Evolutionary conservation across 305 asterid species (phyloP).

Genomic region (Fraxinus velutina): DNA sequence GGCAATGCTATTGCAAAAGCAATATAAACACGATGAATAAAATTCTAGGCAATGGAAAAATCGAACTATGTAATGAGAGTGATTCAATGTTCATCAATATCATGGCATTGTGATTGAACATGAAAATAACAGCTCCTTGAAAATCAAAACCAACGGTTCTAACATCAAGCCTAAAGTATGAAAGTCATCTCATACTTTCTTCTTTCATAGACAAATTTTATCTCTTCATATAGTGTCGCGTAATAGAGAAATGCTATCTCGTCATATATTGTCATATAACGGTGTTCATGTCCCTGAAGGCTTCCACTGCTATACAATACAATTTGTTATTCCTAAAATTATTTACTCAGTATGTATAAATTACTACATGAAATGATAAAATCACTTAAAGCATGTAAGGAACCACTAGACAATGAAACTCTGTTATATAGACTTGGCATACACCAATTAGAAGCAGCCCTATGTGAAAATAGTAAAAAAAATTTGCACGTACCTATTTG

Average conservation of each 20-base stretch:
- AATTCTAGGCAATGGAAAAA: background rate
- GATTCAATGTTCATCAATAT: background rate
- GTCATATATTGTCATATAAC: background rate
- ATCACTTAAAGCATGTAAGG: background rate
- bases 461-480: background rate
- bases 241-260: background rate
- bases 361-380: background rate
- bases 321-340: background rate
- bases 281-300: background rate
- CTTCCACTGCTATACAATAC: background rate
- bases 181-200: background rate
- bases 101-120: background rate
- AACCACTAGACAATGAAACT: background rate
- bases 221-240: background rate
- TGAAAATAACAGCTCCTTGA: background rate
- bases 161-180: background rate
- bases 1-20: conserved; percentile 58
- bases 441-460: conserved; percentile 13
- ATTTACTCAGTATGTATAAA: background rate
- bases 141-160: background rate
- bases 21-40: conserved; percentile 15
- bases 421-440: background rate
- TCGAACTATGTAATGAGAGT: background rate
- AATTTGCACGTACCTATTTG: conserved; percentile 58
- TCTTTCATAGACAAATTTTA: background rate